Evolutionary conservation across 2,329 filamentous ascomycete genomes (phyloP).

Genomic region (Aspergillus versicolor): DNA sequence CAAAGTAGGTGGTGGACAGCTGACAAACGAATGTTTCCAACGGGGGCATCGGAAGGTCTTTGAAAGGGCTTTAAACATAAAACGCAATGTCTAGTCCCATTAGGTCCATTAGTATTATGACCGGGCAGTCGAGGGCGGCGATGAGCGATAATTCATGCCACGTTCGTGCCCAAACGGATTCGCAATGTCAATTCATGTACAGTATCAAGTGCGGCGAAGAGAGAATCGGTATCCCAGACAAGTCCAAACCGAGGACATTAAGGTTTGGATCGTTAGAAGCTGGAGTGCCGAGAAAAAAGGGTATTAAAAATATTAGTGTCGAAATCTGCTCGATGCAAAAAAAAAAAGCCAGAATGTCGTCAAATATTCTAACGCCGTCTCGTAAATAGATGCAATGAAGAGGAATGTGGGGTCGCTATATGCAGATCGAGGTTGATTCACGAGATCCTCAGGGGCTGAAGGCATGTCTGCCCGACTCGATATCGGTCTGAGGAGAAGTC

Average conservation of each 20-base stretch:
- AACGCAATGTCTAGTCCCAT: conserved; percentile 8
- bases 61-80: conserved; percentile 1
- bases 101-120: conserved; percentile 40
- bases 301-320: conserved; percentile 41
- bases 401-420: conserved; percentile 18
- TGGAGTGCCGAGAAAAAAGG: conserved; percentile 19
- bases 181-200: conserved; percentile 37
- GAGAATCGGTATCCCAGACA: conserved; percentile 16
- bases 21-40: conserved; percentile 41
- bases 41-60: conserved; percentile 18
- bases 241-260: conserved; percentile 19
- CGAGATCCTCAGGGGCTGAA: conserved; percentile 18
- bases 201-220: conserved; percentile 21
- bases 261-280: conserved; percentile 16
- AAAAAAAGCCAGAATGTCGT: conserved; percentile 39
- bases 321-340: conserved; percentile 40
- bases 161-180: conserved; percentile 18
- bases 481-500: conserved; percentile 35
- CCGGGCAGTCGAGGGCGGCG: conserved; percentile 24
- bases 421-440: conserved; percentile 18
- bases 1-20: conserved; percentile 17
- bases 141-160: conserved; percentile 12
- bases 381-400: conserved; percentile 29
- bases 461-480: conserved; percentile 40
- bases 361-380: conserved; percentile 37